phyloP scores from a whole-genome alignment of 2,329 filamentous ascomycete genomes.

The Arachnomyces sp. region DNA sequence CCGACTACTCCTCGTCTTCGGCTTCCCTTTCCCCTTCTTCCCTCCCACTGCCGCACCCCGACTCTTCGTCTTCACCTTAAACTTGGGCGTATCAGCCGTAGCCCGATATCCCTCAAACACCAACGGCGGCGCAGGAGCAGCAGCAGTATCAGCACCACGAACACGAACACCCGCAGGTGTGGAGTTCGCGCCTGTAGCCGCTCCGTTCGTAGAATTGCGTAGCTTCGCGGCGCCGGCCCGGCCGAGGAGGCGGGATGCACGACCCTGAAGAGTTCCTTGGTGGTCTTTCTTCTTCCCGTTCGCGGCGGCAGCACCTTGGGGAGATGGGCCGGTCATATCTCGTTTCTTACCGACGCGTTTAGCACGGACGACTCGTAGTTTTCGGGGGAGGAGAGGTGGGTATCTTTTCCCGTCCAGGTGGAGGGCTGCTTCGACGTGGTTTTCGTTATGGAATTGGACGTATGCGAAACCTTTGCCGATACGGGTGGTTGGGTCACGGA shows the following conservation, averaged over 20 bases:
- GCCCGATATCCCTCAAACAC: conserved; percentile 42
- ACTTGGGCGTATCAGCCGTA: conserved; percentile 22
- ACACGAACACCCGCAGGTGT: conserved; percentile 5
- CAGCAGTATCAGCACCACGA: background rate
- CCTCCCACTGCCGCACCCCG: conserved; percentile 21
- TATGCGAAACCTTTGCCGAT: conserved; percentile 97
- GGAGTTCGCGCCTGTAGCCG: conserved; percentile 13
- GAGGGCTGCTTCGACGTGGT: conserved; percentile 83
- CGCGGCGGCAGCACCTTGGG: no score
- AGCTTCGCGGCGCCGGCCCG: conserved; percentile 32
- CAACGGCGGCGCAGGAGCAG: conserved; percentile 13
- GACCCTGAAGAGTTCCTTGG: conserved; percentile 31
- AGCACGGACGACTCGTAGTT: conserved; percentile 78
- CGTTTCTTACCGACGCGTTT: conserved; percentile 48
- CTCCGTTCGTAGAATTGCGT: conserved; percentile 13
- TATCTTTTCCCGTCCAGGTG: conserved; percentile 86
- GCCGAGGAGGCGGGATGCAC: conserved; percentile 32
- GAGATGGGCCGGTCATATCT: no score
- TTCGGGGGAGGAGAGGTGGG: conserved; percentile 84
- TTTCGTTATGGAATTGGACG: conserved; percentile 87
- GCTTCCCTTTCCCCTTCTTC: conserved; percentile 24
- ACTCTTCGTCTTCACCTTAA: conserved; percentile 32
- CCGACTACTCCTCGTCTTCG: conserved; percentile 34
- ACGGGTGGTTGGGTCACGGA: conserved; percentile 80
- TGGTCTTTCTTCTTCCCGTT: conserved; percentile 20